Evolutionary conservation across 2,329 filamentous ascomycete genomes (phyloP).

Genomic region (Tolypocladium amazonense): DNA sequence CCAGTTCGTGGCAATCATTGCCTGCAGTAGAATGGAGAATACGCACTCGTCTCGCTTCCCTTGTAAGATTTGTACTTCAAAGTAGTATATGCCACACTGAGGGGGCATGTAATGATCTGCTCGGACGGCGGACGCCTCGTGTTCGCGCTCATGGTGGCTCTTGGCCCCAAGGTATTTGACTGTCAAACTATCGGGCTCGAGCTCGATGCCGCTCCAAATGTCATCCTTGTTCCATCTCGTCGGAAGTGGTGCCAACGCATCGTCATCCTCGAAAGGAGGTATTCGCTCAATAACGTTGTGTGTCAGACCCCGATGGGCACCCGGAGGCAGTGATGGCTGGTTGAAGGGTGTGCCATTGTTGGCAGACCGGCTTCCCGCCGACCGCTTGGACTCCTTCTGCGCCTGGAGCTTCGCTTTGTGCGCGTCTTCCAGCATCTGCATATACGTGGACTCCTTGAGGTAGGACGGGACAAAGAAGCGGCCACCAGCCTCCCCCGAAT

Average conservation of each 20-base stretch:
- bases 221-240: conserved; percentile 74
- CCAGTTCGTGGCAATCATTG: background rate
- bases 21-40: background rate
- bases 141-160: conserved; percentile 39
- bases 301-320: conserved; percentile 63
- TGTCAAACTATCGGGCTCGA: conserved; percentile 63
- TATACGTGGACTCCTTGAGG: conserved; percentile 65
- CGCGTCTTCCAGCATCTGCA: conserved; percentile 62
- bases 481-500: conserved; percentile 16
- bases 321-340: conserved; percentile 26
- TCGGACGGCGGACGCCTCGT: conserved; percentile 74
- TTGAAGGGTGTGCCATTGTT: conserved; percentile 41
- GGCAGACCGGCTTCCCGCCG: conserved; percentile 26
- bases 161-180: conserved; percentile 47
- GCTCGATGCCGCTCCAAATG: conserved; percentile 62
- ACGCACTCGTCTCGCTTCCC: conserved; percentile 46
- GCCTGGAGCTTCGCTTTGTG: conserved; percentile 49
- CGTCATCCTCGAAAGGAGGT: conserved; percentile 48
- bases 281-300: conserved; percentile 77
- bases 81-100: conserved; percentile 92
- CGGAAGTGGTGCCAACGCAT: conserved; percentile 56
- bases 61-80: conserved; percentile 52
- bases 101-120: conserved; percentile 79
- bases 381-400: conserved; percentile 31
- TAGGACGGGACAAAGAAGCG: conserved; percentile 79